Conservation (phyloP, 192 early-diverging fungal species). For the Haplosporangium gracile region DNA sequence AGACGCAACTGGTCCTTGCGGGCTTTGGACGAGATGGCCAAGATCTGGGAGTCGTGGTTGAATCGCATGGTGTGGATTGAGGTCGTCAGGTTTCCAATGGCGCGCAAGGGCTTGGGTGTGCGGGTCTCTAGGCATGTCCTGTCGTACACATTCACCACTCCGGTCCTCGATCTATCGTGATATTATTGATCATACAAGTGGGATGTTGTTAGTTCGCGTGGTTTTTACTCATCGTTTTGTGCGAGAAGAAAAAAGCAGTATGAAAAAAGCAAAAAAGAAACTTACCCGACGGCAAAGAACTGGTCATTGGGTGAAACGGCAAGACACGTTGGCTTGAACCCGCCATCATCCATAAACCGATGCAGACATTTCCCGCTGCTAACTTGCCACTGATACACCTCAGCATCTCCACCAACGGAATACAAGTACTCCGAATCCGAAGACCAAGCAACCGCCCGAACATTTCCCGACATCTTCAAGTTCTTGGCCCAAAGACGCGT, state of each 20-base stretch:
- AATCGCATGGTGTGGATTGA: conserved; percentile 79
- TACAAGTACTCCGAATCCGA: conserved; percentile 83
- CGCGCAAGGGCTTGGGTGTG: conserved; percentile 77
- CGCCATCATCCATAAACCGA: conserved; percentile 86
- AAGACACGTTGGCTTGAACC: conserved; percentile 80
- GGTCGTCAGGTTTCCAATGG: conserved; percentile 91
- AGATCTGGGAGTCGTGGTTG: conserved; percentile 88
- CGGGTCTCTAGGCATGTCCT: conserved; percentile 61
- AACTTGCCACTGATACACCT: conserved; percentile 93
- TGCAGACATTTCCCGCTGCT: conserved; percentile 78
- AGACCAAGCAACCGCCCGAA: conserved; percentile 80
- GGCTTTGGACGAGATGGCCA: conserved; percentile 79
- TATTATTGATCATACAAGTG: background rate
- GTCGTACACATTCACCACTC: conserved; percentile 94
- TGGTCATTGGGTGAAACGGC: conserved; percentile 78
- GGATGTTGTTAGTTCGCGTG: background rate
- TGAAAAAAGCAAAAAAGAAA: background rate
- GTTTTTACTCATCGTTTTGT: background rate
- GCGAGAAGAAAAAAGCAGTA: background rate
- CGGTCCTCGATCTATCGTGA: conserved; percentile 75
- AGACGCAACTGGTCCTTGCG: conserved; percentile 87
- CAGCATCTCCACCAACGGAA: conserved; percentile 84
- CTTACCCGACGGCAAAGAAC: conserved; percentile 89
- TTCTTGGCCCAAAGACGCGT: conserved; percentile 93
- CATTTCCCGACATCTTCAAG: conserved; percentile 92